These are phyloP conservation scores for Cephalotrichum gorgonifer DNA, from an alignment of 2,329 filamentous ascomycete species.

Conservation along the genomic window DNA sequence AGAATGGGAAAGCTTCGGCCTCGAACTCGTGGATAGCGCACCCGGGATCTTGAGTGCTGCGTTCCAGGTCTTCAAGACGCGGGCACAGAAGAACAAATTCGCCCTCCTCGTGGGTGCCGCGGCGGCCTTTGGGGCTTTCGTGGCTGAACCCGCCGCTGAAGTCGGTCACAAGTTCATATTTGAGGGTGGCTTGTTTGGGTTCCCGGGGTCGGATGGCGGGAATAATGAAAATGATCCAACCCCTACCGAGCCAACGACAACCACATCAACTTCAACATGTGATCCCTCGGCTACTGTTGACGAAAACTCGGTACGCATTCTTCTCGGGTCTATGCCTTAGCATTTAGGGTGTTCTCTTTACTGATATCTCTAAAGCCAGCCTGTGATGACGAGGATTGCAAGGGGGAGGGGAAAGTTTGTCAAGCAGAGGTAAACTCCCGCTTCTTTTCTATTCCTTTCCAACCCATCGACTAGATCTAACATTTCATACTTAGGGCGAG, in stretches of 20 bases:
- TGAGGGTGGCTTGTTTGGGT: neutral
- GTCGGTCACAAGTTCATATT: neutral
- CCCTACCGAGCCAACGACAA: neutral
- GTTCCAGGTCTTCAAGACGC: neutral
- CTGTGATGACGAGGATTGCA: constrained; percentile 6
- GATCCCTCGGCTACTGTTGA: neutral
- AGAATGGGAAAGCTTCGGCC: neutral
- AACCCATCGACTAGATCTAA: neutral
- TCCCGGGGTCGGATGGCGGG: neutral
- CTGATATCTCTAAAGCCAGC: constrained; percentile 5
- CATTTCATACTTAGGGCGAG: neutral
- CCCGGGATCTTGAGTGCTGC: neutral
- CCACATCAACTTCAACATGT: neutral
- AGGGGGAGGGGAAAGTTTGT: constrained; percentile 6
- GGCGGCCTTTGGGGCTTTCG: neutral
- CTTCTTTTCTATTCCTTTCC: neutral
- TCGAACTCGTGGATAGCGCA: neutral
- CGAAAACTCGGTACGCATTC: neutral
- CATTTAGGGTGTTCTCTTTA: neutral
- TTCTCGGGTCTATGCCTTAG: neutral
- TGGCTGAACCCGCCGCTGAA: neutral
- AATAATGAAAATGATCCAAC: neutral
- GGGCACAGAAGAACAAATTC: neutral
- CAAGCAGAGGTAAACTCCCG: constrained; percentile 4
- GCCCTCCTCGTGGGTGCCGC: neutral